Evolutionary conservation across 1,139 yeast genomes (phyloP), one percentile per base, ranked within the genome.

Genomic region (Debaryomyces robertsiae): DNA sequence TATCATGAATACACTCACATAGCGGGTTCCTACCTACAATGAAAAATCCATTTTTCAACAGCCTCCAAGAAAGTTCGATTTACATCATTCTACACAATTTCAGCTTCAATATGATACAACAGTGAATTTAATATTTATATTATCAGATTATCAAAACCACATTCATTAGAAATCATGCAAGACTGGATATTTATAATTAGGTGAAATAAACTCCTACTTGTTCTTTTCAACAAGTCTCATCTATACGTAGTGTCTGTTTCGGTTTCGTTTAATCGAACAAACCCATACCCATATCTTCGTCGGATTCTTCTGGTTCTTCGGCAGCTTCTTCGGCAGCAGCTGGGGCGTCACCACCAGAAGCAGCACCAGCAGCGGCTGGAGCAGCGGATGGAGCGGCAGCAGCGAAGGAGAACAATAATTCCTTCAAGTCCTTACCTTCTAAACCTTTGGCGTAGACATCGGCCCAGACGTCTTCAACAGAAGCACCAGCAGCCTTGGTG

Each of bases 281-380:
- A 75, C 90, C 90, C 84, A 83, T 81, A 59, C 89, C 90, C 90
- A 83, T 82, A 73, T 82, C 89, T 58, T 77, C 83, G 63, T 81
- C 84, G 58, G 75, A 75, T 65, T 77, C 82, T 67, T 77, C 81
- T 57, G 75, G 76, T 44, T 60, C 63, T 59, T 73, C 81, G 58
- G 75, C 84, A 64, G 77, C 78, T 54, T 70, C 81, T 59, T 72
- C 77, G 55, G 67, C 71, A 56, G 65, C 79, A 55, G 70, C 84
- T 44, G 68, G 85, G 46, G 64, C 85, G 43, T 65, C 85, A 49
- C 65, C 83, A 45, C 68, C 82, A 58, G 69, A 82, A 57, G 72
- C 81, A 60, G 70, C 78, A 55, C 71, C 78, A 57, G 73, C 82
- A 54, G 77, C 78, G 55, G 72, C 81, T 60, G 70, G 79, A 60